A percentile compares a stretch with the other conserved stretches of the same genome.
phyloP scores from a whole-genome alignment of 1,139 yeast species.

The Candida tunisiensis region DNA sequence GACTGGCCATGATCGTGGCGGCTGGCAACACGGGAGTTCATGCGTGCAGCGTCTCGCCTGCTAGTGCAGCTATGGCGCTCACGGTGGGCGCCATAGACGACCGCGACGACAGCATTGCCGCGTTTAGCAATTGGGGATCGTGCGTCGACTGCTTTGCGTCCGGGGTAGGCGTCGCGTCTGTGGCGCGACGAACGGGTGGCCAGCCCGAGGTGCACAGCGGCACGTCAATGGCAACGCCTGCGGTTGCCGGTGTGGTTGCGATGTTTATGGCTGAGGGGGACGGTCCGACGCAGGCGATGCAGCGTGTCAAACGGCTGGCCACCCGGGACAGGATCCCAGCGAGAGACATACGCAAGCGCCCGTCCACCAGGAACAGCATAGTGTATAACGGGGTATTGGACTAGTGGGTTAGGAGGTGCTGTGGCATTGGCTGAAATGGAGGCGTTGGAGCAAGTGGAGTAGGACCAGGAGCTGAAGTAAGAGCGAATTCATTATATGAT shows the following conservation, averaged over 20 bases:
- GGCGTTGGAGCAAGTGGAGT: too few relatives aligned
- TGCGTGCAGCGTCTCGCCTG: slow-evolving; percentile 75
- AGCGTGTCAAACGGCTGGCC: slow-evolving; percentile 8
- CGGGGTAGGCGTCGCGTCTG: slow-evolving; percentile 41
- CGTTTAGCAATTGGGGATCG: slow-evolving; percentile 76
- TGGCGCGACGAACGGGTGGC: slow-evolving; percentile 8
- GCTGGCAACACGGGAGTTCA: slow-evolving; percentile 74
- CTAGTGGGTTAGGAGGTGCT: too few relatives aligned
- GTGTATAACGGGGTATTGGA: too few relatives aligned
- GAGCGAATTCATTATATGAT: too few relatives aligned
- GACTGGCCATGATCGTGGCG: slow-evolving; percentile 67
- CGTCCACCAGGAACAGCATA: too few relatives aligned
- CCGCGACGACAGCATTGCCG: slow-evolving; percentile 46
- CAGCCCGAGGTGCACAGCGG: slow-evolving; percentile 40
- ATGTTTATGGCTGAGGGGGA: slow-evolving; percentile 45
- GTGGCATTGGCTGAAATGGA: too few relatives aligned
- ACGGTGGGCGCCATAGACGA: slow-evolving; percentile 90
- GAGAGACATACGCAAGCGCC: too few relatives aligned
- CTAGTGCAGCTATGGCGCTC: slow-evolving; percentile 52
- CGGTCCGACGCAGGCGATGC: slow-evolving; percentile 22
- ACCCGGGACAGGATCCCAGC: slow-evolving; percentile 5
- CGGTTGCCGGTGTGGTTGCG: slow-evolving; percentile 28
- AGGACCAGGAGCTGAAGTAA: too few relatives aligned
- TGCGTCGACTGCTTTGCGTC: slow-evolving; percentile 81
- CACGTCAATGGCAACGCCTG: slow-evolving; percentile 78